Conservation (phyloP, 768 basidiomycete genomes). For the Auricularia sp. region DNA sequence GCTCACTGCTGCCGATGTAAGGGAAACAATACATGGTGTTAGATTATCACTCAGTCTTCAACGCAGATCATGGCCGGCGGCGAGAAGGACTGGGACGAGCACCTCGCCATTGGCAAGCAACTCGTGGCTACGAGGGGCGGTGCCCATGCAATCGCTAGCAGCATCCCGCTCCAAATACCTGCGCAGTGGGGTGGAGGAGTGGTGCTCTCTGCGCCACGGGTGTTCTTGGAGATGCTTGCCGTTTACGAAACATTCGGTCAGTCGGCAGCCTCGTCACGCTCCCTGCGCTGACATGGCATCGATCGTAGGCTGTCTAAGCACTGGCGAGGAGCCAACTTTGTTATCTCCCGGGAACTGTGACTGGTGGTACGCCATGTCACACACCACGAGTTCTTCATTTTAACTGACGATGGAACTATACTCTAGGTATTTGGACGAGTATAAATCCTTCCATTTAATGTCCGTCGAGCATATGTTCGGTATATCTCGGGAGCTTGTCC, state of each 20-base stretch:
- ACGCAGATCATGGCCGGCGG: not conserved
- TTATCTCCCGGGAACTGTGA: no score
- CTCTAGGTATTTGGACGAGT: no score
- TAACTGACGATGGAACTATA: conserved; percentile 12
- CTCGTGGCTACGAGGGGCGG: not conserved
- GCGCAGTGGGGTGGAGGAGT: not conserved
- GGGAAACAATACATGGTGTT: not conserved
- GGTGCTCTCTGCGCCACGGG: conserved; percentile 19
- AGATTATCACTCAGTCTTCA: not conserved
- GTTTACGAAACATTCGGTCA: conserved; percentile 26
- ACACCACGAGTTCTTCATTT: conserved; percentile 11
- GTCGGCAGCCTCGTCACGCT: conserved; percentile 6
- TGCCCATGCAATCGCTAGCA: not conserved
- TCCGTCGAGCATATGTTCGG: conserved; percentile 29
- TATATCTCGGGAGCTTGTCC: conserved; percentile 11
- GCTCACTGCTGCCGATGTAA: not conserved
- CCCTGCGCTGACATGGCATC: not conserved
- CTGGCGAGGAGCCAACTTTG: conserved; percentile 20
- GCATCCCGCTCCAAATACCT: not conserved
- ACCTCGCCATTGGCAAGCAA: not conserved
- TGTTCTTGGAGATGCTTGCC: conserved; percentile 25
- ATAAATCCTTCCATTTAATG: not conserved
- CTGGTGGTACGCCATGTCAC: no score
- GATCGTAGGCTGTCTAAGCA: conserved; percentile 18
- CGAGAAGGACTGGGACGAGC: not conserved